Base-by-base conservation (phyloP, 805 yeast species). In the Suhomyces emberorum region DNA sequence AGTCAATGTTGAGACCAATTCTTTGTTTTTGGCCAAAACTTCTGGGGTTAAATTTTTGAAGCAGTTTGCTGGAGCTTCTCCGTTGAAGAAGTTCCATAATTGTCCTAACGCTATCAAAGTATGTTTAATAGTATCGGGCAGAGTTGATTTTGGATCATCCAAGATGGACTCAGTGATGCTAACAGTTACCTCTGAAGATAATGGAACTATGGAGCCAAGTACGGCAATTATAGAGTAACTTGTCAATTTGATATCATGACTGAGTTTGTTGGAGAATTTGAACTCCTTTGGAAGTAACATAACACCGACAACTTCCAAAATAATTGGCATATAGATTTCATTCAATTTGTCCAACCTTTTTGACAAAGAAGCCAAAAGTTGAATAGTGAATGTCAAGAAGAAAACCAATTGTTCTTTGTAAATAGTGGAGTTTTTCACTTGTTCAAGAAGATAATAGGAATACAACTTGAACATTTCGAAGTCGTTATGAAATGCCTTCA, bases 171-270 rank as follows among this genome's bases (percentile, higher is more conserved):
- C 55, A 4, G 72, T 60, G 32, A 68, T 51, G 3, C 68, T 49
- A 15, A 43, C 43, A 12, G 63, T 51, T 15, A 65, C 42, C 10
- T 53, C 57, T 17, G 49, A 28, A 4, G 60, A 42, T 31, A 93
- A 69, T 5, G 87, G 83, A 32, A 81, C 72, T 30, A 91, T 82
- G 3, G 91, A 71, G 4, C 83, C 75, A 34, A 89, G 64, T 2
- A 91, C 96, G 0, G 91, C 76, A 16, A 91, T 55, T 10, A 88
- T 69, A 32, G 95, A 84, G 57, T 86, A 91, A 2, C 91, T 88
- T 14, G 96, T 82, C 41, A 87, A 72, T 56, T 85, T 93, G 34
- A 81, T 72, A 50, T 87, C 95, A 25, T 65, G 31, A 4, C 40
- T 38, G 23, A 55, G 44, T 4, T 59, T 41, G 15, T 46, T 28